phyloP scores from a whole-genome alignment of 768 basidiomycete species.

The Serpula lacrymans region DNA sequence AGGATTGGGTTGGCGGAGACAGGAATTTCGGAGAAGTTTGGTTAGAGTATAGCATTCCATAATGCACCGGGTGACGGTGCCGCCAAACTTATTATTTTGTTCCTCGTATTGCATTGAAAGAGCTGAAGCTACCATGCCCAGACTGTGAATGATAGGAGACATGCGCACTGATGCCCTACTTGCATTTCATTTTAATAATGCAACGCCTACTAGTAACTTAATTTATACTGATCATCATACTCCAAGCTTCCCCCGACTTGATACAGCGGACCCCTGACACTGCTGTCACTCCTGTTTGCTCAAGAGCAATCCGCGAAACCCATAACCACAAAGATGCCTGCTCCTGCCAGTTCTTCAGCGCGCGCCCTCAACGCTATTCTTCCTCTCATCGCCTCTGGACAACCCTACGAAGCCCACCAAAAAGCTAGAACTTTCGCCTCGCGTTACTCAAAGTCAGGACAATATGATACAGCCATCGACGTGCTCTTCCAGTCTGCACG shows the following conservation, averaged over 20 bases:
- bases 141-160: slow-evolving; percentile 6
- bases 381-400: slow-evolving; percentile 66
- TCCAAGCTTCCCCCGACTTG: too few species aligned
- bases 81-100: too few species aligned
- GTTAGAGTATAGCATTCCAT: slow-evolving; percentile 82
- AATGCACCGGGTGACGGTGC: slow-evolving; percentile 5
- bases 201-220: too few species aligned
- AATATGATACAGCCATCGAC: slow-evolving; percentile 86
- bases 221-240: too few species aligned
- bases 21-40: slow-evolving; percentile 61
- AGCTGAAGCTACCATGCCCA: too few species aligned
- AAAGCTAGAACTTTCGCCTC: slow-evolving; percentile 95
- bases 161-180: too few species aligned
- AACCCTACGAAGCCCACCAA: slow-evolving; percentile 91
- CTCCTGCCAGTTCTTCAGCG: slow-evolving; percentile 41
- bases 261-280: slow-evolving; percentile 26
- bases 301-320: not conserved
- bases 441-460: slow-evolving; percentile 74
- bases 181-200: too few species aligned
- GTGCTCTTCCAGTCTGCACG: slow-evolving; percentile 89
- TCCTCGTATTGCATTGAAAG: too few species aligned
- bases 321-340: slow-evolving; percentile 19
- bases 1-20: slow-evolving; percentile 64
- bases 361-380: slow-evolving; percentile 74
- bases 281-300: slow-evolving; percentile 6